Percentiles rank a stretch among this genome's conserved stretches.
These are phyloP conservation scores for Colletotrichum cuscutae DNA, from an alignment of 2,329 filamentous ascomycete species.

Conservation along the genomic window DNA sequence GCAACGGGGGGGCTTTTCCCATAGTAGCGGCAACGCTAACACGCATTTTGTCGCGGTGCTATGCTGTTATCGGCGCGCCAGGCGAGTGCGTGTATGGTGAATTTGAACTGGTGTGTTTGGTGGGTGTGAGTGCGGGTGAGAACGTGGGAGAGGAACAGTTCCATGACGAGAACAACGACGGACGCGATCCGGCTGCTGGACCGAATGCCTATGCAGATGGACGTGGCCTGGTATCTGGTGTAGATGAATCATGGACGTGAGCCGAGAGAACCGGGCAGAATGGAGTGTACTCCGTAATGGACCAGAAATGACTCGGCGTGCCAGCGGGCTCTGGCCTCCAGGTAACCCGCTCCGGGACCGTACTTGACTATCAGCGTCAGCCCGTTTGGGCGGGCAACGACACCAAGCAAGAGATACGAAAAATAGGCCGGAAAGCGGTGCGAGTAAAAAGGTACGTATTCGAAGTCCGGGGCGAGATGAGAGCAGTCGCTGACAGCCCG, in stretches of 20 bases:
- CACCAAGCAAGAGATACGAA: not conserved
- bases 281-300: constrained; percentile 32
- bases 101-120: not conserved
- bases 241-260: not conserved
- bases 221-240: not conserved
- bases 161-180: not conserved
- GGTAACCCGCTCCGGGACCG: not conserved
- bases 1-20: not conserved
- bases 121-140: constrained; percentile 6
- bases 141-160: constrained; percentile 9
- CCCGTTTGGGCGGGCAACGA: not conserved
- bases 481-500: not conserved
- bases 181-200: not conserved
- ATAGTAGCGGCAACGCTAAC: constrained; percentile 2
- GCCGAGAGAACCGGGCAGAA: constrained; percentile 21
- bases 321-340: not conserved
- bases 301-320: constrained; percentile 30
- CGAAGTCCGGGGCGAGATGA: not conserved
- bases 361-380: not conserved
- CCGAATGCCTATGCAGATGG: not conserved
- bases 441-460: not conserved
- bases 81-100: not conserved
- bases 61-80: constrained; percentile 9
- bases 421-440: not conserved
- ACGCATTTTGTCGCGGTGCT: not conserved